Conservation (phyloP, 257 asterid genomes). For the Coffea canephora region DNA sequence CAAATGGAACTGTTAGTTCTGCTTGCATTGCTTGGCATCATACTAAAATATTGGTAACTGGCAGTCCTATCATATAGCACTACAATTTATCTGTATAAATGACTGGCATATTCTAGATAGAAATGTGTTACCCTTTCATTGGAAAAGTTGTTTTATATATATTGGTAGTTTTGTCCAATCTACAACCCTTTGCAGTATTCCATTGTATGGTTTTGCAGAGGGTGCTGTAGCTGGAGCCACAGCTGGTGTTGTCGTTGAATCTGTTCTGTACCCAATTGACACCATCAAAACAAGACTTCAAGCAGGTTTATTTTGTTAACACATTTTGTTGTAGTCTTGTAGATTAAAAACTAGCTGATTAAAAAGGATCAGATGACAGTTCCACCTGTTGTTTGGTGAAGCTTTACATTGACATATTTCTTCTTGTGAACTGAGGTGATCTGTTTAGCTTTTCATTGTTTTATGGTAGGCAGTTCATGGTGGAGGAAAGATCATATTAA, state of each 20-base stretch:
- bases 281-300: conserved; percentile 72
- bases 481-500: conserved; percentile 53
- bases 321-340: not conserved
- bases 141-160: not conserved
- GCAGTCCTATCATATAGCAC: not conserved
- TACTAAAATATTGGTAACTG: not conserved
- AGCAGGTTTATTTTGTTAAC: conserved; percentile 41
- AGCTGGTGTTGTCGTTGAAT: conserved; percentile 65
- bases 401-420: not conserved
- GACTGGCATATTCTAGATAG: not conserved
- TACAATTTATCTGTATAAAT: not conserved
- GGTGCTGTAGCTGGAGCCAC: conserved; percentile 69
- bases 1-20: not conserved
- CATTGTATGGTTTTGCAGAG: conserved; percentile 37
- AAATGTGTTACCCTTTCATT: not conserved
- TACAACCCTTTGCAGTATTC: not conserved
- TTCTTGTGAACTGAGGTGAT: not conserved
- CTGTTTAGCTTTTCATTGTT: conserved; percentile 19
- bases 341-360: not conserved
- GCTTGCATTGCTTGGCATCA: not conserved
- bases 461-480: conserved; percentile 55
- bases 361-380: not conserved
- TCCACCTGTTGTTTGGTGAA: not conserved
- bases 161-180: conserved; percentile 3
- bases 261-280: conserved; percentile 64